phyloP scores from a whole-genome alignment of 495 filamentous ascomycete genomes.

The Alectoria sarmentosa region DNA sequence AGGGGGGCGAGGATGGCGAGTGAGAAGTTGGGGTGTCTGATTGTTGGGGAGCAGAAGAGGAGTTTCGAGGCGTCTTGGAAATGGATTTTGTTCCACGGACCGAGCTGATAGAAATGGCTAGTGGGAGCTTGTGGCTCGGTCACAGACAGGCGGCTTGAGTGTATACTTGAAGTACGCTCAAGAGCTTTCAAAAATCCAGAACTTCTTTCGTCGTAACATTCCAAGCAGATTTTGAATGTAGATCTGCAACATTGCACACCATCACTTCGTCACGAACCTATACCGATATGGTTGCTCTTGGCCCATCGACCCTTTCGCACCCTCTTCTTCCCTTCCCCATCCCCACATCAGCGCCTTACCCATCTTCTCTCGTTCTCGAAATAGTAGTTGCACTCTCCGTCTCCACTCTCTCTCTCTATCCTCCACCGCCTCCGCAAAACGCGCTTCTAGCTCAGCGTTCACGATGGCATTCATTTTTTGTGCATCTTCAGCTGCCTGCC shows the following conservation, averaged over 20 bases:
- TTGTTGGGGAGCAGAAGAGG: background rate
- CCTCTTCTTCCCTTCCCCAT: conserved; percentile 46
- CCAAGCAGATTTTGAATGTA: background rate
- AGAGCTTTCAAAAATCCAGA: background rate
- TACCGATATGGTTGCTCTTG: conserved; percentile 42
- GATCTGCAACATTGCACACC: background rate
- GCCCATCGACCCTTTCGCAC: conserved; percentile 21
- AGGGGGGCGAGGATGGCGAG: conserved; percentile 37
- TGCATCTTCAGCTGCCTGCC: conserved; percentile 6
- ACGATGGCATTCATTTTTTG: conserved; percentile 18
- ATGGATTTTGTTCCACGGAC: background rate
- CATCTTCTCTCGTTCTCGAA: conserved; percentile 51
- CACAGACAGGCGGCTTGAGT: background rate
- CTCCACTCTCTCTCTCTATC: conserved; percentile 48
- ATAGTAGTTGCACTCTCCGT: conserved; percentile 43
- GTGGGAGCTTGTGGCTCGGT: background rate
- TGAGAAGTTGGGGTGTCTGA: conserved; percentile 31
- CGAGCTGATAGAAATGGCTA: background rate
- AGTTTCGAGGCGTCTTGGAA: background rate
- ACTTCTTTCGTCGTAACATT: background rate
- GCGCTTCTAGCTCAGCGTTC: conserved; percentile 25
- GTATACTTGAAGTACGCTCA: conserved; percentile 1
- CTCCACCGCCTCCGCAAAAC: conserved; percentile 40
- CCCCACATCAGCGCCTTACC: conserved; percentile 42
- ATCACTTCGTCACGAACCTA: conserved; percentile 31